Conservation (phyloP, 106 monocot genomes). For the Acanthochlamys bracteata region DNA sequence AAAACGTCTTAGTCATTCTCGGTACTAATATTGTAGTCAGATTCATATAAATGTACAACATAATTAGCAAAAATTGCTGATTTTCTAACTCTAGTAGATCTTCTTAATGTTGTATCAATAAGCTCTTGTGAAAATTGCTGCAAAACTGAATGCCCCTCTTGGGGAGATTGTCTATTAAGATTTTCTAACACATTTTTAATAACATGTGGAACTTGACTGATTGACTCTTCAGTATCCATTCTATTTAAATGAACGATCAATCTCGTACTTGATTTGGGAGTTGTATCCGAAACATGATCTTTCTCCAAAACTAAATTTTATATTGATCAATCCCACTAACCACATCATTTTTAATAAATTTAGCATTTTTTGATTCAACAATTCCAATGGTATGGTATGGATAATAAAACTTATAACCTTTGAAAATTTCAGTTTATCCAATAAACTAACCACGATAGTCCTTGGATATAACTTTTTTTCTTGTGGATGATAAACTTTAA, state of each 20-base stretch:
- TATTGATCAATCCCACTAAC: conserved; percentile 1
- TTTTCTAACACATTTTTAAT: neutral
- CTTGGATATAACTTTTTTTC: conserved; percentile 5
- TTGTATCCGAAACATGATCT: neutral
- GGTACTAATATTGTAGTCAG: neutral
- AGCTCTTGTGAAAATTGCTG: neutral
- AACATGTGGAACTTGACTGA: neutral
- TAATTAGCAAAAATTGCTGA: conserved; percentile 2
- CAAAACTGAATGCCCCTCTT: neutral
- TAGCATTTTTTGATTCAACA: conserved; percentile 1
- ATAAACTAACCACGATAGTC: conserved; percentile 3
- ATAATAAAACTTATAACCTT: conserved; percentile 5
- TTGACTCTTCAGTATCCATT: neutral
- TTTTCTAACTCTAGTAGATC: neutral
- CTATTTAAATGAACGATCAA: neutral
- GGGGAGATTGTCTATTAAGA: neutral
- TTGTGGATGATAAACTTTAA: neutral
- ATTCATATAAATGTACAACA: conserved; percentile 1
- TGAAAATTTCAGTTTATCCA: neutral
- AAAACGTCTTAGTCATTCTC: neutral
- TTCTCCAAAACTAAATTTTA: neutral
- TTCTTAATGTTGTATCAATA: neutral
- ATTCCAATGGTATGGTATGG: neutral
- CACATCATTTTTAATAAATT: neutral
- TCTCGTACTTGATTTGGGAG: neutral